A percentile compares a stretch with the other conserved stretches of the same genome.
Conservation (phyloP, 768 basidiomycete genomes). For the Boletus pseudo-olivaceus region DNA sequence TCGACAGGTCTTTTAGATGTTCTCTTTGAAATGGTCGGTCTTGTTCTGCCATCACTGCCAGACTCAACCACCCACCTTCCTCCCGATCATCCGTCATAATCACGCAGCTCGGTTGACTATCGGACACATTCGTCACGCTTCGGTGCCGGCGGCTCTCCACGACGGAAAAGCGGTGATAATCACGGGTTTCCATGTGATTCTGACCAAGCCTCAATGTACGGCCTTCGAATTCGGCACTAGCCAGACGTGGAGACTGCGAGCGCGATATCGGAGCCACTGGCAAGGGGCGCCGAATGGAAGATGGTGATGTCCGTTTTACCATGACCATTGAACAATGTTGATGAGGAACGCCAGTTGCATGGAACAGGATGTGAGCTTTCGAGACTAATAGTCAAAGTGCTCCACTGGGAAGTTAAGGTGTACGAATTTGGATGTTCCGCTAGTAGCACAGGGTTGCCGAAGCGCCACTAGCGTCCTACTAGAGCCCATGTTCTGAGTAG, state of each 20-base stretch:
- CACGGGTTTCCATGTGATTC: slow-evolving; percentile 5
- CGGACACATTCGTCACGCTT: slow-evolving; percentile 1
- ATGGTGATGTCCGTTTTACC: not conserved
- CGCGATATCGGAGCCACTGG: not conserved
- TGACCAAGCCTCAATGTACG: not conserved
- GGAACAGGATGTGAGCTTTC: not conserved
- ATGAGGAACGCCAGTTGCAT: not conserved
- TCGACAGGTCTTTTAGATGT: not conserved
- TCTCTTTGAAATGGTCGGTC: not conserved
- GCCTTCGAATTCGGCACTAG: not conserved
- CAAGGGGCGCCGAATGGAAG: too few relatives aligned
- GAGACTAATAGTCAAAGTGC: not conserved
- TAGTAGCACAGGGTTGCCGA: not conserved
- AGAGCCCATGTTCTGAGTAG: not conserved
- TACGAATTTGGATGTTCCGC: not conserved
- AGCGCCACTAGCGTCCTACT: not conserved
- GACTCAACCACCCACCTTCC: not conserved
- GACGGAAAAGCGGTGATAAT: slow-evolving; percentile 3
- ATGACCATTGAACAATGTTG: too few relatives aligned
- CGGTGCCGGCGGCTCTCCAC: slow-evolving; percentile 5
- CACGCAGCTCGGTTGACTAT: slow-evolving; percentile 3
- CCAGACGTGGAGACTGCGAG: not conserved
- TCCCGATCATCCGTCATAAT: not conserved
- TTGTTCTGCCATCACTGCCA: not conserved
- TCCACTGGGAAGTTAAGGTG: too few relatives aligned